Evolutionary conservation across 352 stramenopile genomes (phyloP).

Genomic region (Globisporangium acanthophoron): DNA sequence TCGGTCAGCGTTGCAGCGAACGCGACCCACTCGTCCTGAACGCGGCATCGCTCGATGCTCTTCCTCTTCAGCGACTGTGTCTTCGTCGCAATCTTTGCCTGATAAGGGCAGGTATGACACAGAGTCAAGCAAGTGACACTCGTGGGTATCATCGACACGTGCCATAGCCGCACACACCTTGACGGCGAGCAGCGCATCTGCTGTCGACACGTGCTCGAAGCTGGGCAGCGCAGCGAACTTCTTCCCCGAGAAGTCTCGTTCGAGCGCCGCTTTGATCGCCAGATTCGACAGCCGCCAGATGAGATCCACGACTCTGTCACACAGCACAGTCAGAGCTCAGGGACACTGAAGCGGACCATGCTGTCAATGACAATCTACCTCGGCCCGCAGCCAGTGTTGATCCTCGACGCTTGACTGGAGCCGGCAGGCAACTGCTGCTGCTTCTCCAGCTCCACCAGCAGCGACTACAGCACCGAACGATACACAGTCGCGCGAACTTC

Average conservation of each 20-base stretch:
- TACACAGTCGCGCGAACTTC: not conserved
- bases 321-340: not conserved
- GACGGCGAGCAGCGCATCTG: constrained; percentile 11
- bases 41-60: constrained; percentile 23
- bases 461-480: constrained; percentile 10
- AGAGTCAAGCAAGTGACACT: no score
- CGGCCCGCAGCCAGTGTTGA: constrained; percentile 43
- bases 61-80: constrained; percentile 32
- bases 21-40: constrained; percentile 39
- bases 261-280: constrained; percentile 25
- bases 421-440: constrained; percentile 29
- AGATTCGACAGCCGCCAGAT: constrained; percentile 47
- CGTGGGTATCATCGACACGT: no score
- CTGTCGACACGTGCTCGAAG: not conserved
- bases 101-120: not conserved
- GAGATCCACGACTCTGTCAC: constrained; percentile 42
- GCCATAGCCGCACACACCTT: constrained; percentile 12
- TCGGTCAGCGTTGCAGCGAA: constrained; percentile 24
- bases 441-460: constrained; percentile 46
- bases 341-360: not conserved
- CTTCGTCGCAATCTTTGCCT: constrained; percentile 42
- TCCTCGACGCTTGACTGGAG: constrained; percentile 45
- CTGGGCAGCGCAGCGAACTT: constrained; percentile 8
- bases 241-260: constrained; percentile 12
- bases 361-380: constrained; percentile 15